Base-by-base conservation (phyloP, 2,329 filamentous ascomycete genomes). In the Didymella lethalis region DNA sequence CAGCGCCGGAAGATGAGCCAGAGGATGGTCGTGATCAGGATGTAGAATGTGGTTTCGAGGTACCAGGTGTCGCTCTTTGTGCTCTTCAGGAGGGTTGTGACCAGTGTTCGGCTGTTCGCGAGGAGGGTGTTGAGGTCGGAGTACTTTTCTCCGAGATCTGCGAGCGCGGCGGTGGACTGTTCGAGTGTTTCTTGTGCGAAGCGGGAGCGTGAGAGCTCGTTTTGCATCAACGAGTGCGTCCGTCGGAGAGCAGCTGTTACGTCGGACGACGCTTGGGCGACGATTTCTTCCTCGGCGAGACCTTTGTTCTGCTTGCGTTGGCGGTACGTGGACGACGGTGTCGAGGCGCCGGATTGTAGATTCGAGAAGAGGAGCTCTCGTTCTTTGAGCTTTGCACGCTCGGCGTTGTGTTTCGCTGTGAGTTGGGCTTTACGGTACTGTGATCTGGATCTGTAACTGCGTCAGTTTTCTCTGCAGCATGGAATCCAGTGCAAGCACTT, bases 21-120 rank as follows among this genome's bases (percentile, higher is more conserved):
- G 29, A 82, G 83, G 41, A 93, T 87, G 1, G 93, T 97, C 6
- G 80, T 85, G 23, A 90, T 72, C 16, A 98, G 84, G 67, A 97
- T 84, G 74, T 93, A 96, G 65, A 98, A 88, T 2, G 93, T 88
- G 36, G 91, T 96, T 78, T 95, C 90, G 32, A 99, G 85, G 75
- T 99, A 99, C 95, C 95, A 99, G 2, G 93, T 97, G 75, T 99
- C 95, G 65, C 90, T 95, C 83, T 99, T 99, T 74, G 96, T 92
- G 64, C 91, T 95, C 61, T 87, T 87, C 46, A 98, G 80, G 45
- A 99, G 82, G 18, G 91, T 92, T 7, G 87, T 87, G 7, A 97
- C 85, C 18, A 99, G 82, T 54, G 88, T 88, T 64, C 86, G 85
- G 45, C 91, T 93, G 56, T 86, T 90, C 2, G 86, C 83, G 36